Evolutionary conservation across 768 basidiomycete genomes (phyloP), one percentile per base, ranked within the genome.

Genomic region (Pilatotrama ljubarskyi): DNA sequence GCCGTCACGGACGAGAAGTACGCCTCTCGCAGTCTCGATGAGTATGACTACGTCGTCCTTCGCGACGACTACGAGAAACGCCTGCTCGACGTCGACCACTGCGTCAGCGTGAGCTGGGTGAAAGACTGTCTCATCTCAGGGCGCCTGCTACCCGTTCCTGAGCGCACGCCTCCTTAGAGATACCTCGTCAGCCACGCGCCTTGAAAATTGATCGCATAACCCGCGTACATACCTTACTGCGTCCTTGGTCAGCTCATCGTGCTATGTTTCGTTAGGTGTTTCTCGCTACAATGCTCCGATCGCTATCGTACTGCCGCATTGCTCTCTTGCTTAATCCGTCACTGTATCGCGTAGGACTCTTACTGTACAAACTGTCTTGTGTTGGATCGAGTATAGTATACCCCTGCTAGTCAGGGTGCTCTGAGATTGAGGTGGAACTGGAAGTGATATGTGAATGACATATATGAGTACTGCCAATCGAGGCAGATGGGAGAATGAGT

Each of bases 71-170:
- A 72, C 13, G 74, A 75, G 37, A 73, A 70, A 49, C 63, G 62
- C 29, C 61, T 69, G 8, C 65, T 72, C 40, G 64, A 26, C n/a
- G 40, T 64, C 63, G 55, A 64, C 61, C 22, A 74, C 17, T 74
- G 73, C 40, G 85, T 86, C 15, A 74, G 79, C 58, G 83, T 90
- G 74, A 68, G 72, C 17, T 93, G 90, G 90, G 82, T 93, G 40
- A 94, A 93, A 71, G 82, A 90, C 47, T 88, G 88, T 66, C 74
- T 93, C 29, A 80, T 90, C 60, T 80, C 87, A 15, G 85, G 87
- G 14, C 76, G 85, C 32, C 68, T 82, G 25, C 68, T 82, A 3
- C 73, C 76, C n/a, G 29, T 42, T 1, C 43, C 61, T 20, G 5
- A 37, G 29, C 51, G 41, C 38, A 26, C 35, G 7, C 15, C 47